Evolutionary conservation across 495 filamentous ascomycete species (phyloP).

Genomic region (Penicillium fimorum): DNA sequence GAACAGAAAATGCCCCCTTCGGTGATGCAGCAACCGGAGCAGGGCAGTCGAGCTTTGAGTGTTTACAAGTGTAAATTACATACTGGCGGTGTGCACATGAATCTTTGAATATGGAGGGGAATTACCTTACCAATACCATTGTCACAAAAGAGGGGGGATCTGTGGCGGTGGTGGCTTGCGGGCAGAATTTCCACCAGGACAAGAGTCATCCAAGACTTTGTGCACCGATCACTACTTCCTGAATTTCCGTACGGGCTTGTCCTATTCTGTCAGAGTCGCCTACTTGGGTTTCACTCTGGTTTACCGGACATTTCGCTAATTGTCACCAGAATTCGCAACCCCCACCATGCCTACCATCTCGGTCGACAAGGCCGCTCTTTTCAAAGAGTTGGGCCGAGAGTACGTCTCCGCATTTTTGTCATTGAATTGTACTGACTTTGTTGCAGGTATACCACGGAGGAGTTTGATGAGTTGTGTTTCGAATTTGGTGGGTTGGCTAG

Average conservation of each 20-base stretch:
- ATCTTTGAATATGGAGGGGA: constrained; percentile 1
- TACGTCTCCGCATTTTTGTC: constrained; percentile 43
- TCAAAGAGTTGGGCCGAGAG: constrained; percentile 85
- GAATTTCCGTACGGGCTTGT: constrained; percentile 3
- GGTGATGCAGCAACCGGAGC: constrained; percentile 7
- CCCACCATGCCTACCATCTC: constrained; percentile 78
- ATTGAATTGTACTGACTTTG: not conserved
- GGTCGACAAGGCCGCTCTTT: constrained; percentile 93
- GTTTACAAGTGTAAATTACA: constrained; percentile 28
- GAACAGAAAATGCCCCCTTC: constrained; percentile 8
- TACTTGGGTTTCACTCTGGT: not conserved
- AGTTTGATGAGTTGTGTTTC: constrained; percentile 97
- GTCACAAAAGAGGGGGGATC: constrained; percentile 27
- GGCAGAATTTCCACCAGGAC: constrained; percentile 27
- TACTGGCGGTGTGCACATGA: constrained; percentile 17
- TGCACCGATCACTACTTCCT: constrained; percentile 5
- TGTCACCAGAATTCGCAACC: constrained; percentile 23
- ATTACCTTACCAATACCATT: constrained; percentile 20
- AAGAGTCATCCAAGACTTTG: constrained; percentile 27
- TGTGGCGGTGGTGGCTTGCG: constrained; percentile 33
- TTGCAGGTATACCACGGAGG: constrained; percentile 78
- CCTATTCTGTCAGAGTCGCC: not conserved
- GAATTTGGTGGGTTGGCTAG: constrained; percentile 71
- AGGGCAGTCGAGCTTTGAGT: constrained; percentile 14
- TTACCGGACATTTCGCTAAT: constrained; percentile 1